Conservation (phyloP, 345 rosid species). For the Salix purpurea region DNA sequence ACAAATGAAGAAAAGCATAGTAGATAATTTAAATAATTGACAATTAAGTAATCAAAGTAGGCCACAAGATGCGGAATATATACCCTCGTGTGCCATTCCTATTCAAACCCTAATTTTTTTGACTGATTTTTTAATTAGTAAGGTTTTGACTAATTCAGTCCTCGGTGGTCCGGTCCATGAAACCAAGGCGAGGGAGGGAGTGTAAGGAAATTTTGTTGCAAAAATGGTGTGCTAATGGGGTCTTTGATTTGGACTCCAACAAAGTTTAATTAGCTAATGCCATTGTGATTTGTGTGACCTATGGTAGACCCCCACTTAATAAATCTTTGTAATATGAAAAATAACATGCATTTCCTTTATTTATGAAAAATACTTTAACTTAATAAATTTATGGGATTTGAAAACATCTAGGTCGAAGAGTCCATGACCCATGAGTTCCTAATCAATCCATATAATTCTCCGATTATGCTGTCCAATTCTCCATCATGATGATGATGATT, state of each 20-base stretch:
- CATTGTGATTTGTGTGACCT: neutral
- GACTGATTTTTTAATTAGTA: conserved; percentile 2
- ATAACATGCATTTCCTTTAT: too few species aligned
- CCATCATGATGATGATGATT: neutral
- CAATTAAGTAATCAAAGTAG: neutral
- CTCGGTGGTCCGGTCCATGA: neutral
- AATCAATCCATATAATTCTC: too few species aligned
- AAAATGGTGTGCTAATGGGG: conserved; percentile 3
- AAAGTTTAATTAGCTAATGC: neutral
- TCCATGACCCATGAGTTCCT: neutral
- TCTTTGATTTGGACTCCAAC: neutral
- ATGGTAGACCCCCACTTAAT: neutral
- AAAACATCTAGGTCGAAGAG: neutral
- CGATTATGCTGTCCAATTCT: neutral
- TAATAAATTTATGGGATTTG: too few species aligned
- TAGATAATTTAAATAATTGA: neutral
- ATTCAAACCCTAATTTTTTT: neutral
- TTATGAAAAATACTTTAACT: too few species aligned
- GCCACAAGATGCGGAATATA: conserved; percentile 8
- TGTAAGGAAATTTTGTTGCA: neutral
- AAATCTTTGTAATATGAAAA: neutral
- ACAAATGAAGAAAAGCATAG: neutral
- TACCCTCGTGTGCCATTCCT: conserved; percentile 16
- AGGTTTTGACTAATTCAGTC: neutral
- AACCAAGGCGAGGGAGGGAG: neutral